phyloP scores from a whole-genome alignment of 2,329 filamentous ascomycete species.

The Lasiodiplodia gonubiensis region DNA sequence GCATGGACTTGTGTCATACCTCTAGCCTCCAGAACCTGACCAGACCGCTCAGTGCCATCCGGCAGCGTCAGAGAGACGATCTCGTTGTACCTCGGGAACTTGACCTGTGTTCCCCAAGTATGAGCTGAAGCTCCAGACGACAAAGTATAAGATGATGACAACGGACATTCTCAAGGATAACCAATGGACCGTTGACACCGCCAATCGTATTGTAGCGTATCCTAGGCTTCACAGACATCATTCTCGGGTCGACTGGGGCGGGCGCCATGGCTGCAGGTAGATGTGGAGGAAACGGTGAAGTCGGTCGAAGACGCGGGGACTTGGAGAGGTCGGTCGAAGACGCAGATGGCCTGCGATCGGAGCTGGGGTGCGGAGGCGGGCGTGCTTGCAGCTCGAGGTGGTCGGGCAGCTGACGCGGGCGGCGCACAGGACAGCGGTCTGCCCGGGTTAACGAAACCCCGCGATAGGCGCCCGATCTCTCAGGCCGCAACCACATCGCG shows the following conservation, averaged over 20 bases:
- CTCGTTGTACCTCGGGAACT: slow-evolving; percentile 97
- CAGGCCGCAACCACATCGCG: slow-evolving; percentile 18
- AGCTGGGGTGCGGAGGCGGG: slow-evolving; percentile 24
- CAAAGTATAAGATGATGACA: slow-evolving; percentile 27
- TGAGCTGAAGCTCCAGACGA: slow-evolving; percentile 35
- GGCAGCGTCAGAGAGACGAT: slow-evolving; percentile 95
- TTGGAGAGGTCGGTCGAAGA: background rate
- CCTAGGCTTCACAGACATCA: slow-evolving; percentile 68
- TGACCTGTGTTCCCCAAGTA: slow-evolving; percentile 68
- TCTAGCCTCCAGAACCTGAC: slow-evolving; percentile 96
- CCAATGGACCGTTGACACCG: slow-evolving; percentile 96
- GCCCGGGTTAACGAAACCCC: slow-evolving; percentile 25
- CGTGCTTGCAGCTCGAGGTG: slow-evolving; percentile 28
- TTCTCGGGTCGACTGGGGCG: slow-evolving; percentile 53
- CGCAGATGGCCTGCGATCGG: slow-evolving; percentile 26
- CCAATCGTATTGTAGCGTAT: slow-evolving; percentile 98
- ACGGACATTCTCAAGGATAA: slow-evolving; percentile 93
- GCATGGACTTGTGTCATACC: slow-evolving; percentile 60
- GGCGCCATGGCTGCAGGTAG: slow-evolving; percentile 42
- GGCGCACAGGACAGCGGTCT: slow-evolving; percentile 22
- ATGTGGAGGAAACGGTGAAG: background rate
- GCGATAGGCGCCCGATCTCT: slow-evolving; percentile 15
- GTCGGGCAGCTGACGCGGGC: slow-evolving; percentile 27
- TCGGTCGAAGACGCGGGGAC: slow-evolving; percentile 23
- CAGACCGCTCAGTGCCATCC: slow-evolving; percentile 91